Base-by-base conservation (phyloP, 495 filamentous ascomycete genomes). In the Aspergillus taichungensis region DNA sequence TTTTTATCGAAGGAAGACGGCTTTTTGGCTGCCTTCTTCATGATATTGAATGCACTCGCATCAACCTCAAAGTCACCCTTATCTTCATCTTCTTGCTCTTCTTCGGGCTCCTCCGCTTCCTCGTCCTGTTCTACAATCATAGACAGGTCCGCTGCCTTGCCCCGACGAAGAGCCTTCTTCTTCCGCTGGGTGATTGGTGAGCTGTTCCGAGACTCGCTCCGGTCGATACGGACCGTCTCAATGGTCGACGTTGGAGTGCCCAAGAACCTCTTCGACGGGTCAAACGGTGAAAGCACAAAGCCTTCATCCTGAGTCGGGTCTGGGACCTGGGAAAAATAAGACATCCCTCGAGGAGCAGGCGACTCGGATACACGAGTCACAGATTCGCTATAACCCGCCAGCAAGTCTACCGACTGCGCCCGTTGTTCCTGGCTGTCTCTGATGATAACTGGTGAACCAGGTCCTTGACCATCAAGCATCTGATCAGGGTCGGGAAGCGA, bases 241-340 rank as follows among this genome's bases (percentile, higher is more conserved):
- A 81, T 67, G 0, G 87, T 92, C 1, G 84, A 88, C 1, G 69
- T 68, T 6, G 84, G 83, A 0, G 72, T 67, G 3, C 73, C 72
- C 24, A 81, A 53, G 51, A 86, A 88, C 30, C 84, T 73, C 43
- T 78, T 77, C 2, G 54, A 55, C 14, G 63, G 68, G 34, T 75
- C 73, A 38, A 77, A 78, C 9, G 73, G 74, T n/a, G 76, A 76
- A 13, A 75, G 56, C 1, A 71, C 69, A 56, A 94, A 94, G 0
- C 91, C 91, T 30, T 72, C 73, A 61, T 97, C 91, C 52, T 95
- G 91, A 4, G 88, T 94, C 0, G 85, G 85, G 46, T 94, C 84
- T 4, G 88, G 79, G 13, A 79, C 57, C 37, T 79, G 72, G 4
- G 76, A 80, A 28, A 71, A 63, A 47, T 88, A 77, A 1, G 83